Evolutionary conservation across 2,329 filamentous ascomycete genomes (phyloP).

Genomic region (Xylariaceae sp.): DNA sequence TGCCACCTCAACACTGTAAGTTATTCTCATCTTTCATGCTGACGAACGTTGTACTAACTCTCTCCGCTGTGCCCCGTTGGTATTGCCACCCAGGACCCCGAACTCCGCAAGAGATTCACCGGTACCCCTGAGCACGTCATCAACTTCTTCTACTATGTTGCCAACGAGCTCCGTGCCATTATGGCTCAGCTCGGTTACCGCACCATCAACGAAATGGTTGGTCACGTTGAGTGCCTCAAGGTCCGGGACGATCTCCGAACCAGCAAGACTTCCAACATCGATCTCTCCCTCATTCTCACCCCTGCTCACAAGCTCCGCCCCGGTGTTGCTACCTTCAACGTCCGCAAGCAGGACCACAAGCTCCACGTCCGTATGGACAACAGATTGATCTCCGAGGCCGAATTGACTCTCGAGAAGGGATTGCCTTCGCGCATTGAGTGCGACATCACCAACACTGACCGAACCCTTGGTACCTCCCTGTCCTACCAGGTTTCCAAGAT

Average conservation of each 20-base stretch:
- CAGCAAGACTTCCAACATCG: slow-evolving; percentile 86
- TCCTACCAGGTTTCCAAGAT: slow-evolving; percentile 94
- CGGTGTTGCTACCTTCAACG: slow-evolving; percentile 93
- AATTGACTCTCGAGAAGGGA: slow-evolving; percentile 90
- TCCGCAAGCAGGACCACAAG: slow-evolving; percentile 94
- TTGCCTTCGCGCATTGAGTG: slow-evolving; percentile 90
- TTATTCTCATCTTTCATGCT: neutral
- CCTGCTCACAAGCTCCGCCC: slow-evolving; percentile 94
- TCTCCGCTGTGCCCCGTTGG: slow-evolving; percentile 67
- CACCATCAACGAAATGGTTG: slow-evolving; percentile 97
- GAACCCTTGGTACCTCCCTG: slow-evolving; percentile 85
- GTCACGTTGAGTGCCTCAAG: slow-evolving; percentile 78
- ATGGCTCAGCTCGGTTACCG: slow-evolving; percentile 95
- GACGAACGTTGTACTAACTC: slow-evolving; percentile 49
- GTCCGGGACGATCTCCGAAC: slow-evolving; percentile 85
- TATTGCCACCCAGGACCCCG: slow-evolving; percentile 93
- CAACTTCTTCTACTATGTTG: slow-evolving; percentile 98
- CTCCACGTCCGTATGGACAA: slow-evolving; percentile 92
- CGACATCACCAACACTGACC: slow-evolving; percentile 94
- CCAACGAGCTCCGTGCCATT: slow-evolving; percentile 92
- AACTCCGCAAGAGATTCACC: slow-evolving; percentile 86
- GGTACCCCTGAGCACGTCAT: slow-evolving; percentile 95
- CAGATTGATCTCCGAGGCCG: slow-evolving; percentile 92
- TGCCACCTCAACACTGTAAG: slow-evolving; percentile 42
- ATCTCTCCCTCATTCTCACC: slow-evolving; percentile 85